Evolutionary conservation across 139 green algal genomes (phyloP), one percentile per base, ranked within the genome.

Genomic region (Chlamydomonas incerta): DNA sequence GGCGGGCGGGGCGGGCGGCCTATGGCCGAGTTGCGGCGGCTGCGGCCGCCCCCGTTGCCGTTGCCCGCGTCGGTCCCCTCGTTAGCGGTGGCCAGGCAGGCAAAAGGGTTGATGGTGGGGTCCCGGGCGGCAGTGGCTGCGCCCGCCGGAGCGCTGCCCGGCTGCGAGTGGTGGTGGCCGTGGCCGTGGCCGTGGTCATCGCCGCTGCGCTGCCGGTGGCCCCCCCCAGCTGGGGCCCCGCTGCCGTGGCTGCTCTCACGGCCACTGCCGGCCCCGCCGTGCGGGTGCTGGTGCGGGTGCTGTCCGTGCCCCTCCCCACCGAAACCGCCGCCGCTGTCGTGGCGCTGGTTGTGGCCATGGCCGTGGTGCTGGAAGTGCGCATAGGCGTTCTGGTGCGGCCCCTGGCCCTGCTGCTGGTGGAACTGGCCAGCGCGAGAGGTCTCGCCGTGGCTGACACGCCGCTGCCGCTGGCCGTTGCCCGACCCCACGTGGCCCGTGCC

Each of bases 81-180:
- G n/a, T 63, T 66, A 10, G n/a, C 28, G 28, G 14, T 17, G 18
- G 77, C 60, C 13, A 83, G 63, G 1, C 74, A 2, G 4, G 77
- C 77, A 52, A 83, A 83, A n/a, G 77, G 77, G 62, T 83, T 83
- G 37, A 72, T 3, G 52, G 35, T 62, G 50, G 75, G 75, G 35
- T 82, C 55, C 6, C 3, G 20, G 34, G 31, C 73, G 58, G 33
- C 57, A 28, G 24, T 58, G 34, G 24, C 58, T 34, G 23, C 74
- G 28, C 20, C 55, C 20, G 55, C 55, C 2, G 18, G 18, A 2
- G 55, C 55, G 11, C 55, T 62, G 55, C 21, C 20, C 15, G 15
- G 37, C 71, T 60, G 71, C 37, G 41, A 41, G 10, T 62, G 18
- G 34, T 20, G 71, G 35, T 33, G 37, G 34, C 28, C 21, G 34